Conservation (phyloP, 1,284 basidiomycete species). For the Limonomyces culmigenus region DNA sequence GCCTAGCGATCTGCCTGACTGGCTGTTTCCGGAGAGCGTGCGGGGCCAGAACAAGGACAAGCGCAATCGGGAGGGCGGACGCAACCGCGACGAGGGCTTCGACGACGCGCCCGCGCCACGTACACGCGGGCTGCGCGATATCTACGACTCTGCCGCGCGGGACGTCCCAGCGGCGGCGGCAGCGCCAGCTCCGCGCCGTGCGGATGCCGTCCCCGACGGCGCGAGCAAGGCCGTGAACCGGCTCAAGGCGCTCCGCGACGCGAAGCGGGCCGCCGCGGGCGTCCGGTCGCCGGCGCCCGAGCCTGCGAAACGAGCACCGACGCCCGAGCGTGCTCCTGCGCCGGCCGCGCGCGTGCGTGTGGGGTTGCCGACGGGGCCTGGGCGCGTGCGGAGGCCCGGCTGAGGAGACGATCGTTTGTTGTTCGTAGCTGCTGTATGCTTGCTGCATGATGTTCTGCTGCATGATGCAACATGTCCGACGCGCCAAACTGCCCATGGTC, state of each 20-base stretch:
- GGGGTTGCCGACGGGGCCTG: no score
- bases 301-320: no score
- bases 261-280: conserved; percentile 22
- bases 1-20: conserved; percentile 42
- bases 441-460: no score
- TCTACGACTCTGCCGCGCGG: conserved; percentile 16
- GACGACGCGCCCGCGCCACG: conserved; percentile 5
- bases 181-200: conserved; percentile 6
- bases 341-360: no score
- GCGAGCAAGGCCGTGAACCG: conserved; percentile 28
- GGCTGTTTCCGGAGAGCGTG: conserved; percentile 47
- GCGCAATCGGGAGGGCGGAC: neutral
- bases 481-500: no score
- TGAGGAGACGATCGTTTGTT: no score
- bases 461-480: no score
- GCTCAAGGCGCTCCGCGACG: conserved; percentile 34
- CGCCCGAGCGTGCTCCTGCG: no score
- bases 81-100: neutral
- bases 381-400: no score
- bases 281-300: no score
- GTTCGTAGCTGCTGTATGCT: no score
- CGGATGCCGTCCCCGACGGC: conserved; percentile 6
- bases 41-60: conserved; percentile 14
- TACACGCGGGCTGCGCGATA: conserved; percentile 17
- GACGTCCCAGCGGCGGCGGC: conserved; percentile 7